These are phyloP conservation scores for Tulasnella calospora DNA, from an alignment of 768 basidiomycete species.

Conservation along the genomic window DNA sequence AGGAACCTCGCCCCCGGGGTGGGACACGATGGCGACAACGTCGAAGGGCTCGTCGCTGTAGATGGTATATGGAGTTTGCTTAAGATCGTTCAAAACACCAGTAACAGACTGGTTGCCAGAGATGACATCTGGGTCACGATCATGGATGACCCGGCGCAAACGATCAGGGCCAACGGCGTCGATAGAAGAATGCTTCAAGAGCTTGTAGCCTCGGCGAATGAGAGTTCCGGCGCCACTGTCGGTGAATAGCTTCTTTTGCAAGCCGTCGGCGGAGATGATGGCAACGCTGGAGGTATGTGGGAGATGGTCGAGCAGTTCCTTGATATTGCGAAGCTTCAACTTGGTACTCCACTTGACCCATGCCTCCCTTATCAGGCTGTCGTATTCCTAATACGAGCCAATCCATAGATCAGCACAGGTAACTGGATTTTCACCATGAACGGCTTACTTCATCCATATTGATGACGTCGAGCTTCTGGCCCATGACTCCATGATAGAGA, in stretches of 20 bases:
- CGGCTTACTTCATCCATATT: constrained; percentile 85
- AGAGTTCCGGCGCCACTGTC: constrained; percentile 98
- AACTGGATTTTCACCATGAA: neutral
- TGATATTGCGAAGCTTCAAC: constrained; percentile 98
- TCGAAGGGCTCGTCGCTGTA: constrained; percentile 98
- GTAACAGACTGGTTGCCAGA: too few relatives aligned
- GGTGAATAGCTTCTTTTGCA: constrained; percentile 98
- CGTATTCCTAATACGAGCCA: constrained; percentile 66
- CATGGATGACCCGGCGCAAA: constrained; percentile 89
- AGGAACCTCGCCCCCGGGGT: constrained; percentile 81
- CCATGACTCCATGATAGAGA: constrained; percentile 93
- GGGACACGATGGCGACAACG: constrained; percentile 88
- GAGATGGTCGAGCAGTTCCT: constrained; percentile 95
- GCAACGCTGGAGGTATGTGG: constrained; percentile 98
- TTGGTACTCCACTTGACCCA: constrained; percentile 99
- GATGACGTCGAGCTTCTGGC: constrained; percentile 92
- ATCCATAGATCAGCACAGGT: neutral
- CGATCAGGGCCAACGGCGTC: constrained; percentile 87
- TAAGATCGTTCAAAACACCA: constrained; percentile 75
- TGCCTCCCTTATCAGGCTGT: constrained; percentile 90
- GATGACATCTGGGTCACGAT: too few relatives aligned
- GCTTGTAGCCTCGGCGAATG: constrained; percentile 95
- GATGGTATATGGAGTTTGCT: constrained; percentile 80
- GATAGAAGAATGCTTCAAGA: constrained; percentile 81
- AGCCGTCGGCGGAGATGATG: constrained; percentile 85